Evolutionary conservation across 2,329 filamentous ascomycete species (phyloP).

Genomic region (Diaporthe helianthi): DNA sequence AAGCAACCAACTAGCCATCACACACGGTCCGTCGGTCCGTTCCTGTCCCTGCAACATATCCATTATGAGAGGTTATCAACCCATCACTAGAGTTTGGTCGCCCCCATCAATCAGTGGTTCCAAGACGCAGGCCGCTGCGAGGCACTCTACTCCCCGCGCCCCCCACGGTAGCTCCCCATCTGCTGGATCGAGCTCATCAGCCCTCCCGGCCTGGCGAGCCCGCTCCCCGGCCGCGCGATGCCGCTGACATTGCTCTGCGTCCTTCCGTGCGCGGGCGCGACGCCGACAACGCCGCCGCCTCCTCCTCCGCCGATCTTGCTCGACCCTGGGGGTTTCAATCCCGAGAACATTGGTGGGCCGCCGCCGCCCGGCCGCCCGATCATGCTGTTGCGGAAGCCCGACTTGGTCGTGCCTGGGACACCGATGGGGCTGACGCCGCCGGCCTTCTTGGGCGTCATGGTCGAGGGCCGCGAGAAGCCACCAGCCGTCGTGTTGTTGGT

Average conservation of each 20-base stretch:
- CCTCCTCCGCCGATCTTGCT: slow-evolving; percentile 58
- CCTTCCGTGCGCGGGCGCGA: slow-evolving; percentile 47
- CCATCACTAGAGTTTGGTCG: neutral
- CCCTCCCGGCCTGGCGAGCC: slow-evolving; percentile 63
- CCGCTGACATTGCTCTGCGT: slow-evolving; percentile 52
- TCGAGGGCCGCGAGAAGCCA: slow-evolving; percentile 26
- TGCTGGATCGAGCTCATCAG: slow-evolving; percentile 88
- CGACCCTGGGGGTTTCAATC: slow-evolving; percentile 66
- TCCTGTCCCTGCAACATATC: no score
- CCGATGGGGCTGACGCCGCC: slow-evolving; percentile 29
- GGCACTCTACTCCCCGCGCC: slow-evolving; percentile 44
- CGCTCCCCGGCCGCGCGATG: slow-evolving; percentile 58
- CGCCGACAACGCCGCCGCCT: slow-evolving; percentile 46
- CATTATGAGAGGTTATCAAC: no score
- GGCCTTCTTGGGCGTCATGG: slow-evolving; percentile 31
- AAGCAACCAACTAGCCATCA: neutral
- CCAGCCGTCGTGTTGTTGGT: slow-evolving; percentile 21
- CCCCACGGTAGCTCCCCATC: slow-evolving; percentile 72
- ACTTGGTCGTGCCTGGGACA: slow-evolving; percentile 41
- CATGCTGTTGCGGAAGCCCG: slow-evolving; percentile 61
- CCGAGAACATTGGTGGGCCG: slow-evolving; percentile 54
- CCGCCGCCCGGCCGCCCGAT: slow-evolving; percentile 38
- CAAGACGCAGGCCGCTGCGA: slow-evolving; percentile 1
- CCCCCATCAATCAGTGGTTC: neutral
- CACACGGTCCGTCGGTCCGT: neutral